Evolutionary conservation across 352 stramenopile species (phyloP), one percentile per base, ranked within the genome.

Genomic region (Nothophytophthora sp.): DNA sequence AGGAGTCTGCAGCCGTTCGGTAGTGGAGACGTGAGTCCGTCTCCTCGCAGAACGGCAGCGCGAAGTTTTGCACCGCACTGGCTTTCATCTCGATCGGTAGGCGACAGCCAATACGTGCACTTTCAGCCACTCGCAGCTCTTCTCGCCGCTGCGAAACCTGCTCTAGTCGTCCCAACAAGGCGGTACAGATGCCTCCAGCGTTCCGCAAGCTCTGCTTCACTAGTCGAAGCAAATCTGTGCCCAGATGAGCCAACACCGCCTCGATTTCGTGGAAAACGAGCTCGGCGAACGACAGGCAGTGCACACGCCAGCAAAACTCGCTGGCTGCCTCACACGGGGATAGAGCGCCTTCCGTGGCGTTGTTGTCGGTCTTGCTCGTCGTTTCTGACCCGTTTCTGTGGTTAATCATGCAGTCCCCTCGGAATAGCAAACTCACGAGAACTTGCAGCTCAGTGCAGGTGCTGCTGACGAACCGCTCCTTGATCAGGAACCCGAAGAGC

Each of bases 1-100:
- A 50, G 5, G 71, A 70, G 34, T 88, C 81, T 0, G 45, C 50
- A 4, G 73, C 68, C 10, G 73, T 75, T 13, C 75, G 73, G 35
- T 84, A 91, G 43, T 91, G 75, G 29, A 88, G 50, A 1, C 81
- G 70, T 8, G 81, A 91, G 40, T 91, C 81, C 1, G 69, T 76
- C 25, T 81, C 75, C 43, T 88, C 75, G 37, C 80, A 79, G 28
- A 91, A 91, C 2, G 77, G 77, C 5, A 88, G 54, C 8, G 74
- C 61, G 36, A 83, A 88, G 47, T 88, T 70, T 15, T 55, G 63
- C 11, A 78, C 73, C 0, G 64, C 49, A 19, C 60, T 84, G 8
- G 60, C 75, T 66, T 75, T 81, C 7, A 76, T 78, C 44, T 86
- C 73, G 10, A 88, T 58, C 2, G 76, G 76, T 12, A 88, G 41